Conservation (phyloP, 2,329 filamentous ascomycete species). For the Fusarium guadeloupense region DNA sequence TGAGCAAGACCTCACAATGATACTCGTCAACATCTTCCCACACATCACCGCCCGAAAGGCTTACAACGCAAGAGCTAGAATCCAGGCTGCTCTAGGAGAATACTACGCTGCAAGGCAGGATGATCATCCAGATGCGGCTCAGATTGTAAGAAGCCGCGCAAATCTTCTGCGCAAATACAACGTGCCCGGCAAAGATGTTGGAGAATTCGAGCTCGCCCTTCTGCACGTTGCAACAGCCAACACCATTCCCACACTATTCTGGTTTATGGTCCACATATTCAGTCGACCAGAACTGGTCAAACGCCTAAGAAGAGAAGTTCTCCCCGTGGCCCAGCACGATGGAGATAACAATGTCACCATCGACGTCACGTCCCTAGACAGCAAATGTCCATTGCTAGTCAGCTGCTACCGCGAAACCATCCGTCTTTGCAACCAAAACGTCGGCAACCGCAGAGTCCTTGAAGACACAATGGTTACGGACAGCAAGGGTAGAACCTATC, state of each 20-base stretch:
- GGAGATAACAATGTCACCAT: slow-evolving; percentile 39
- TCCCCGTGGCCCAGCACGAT: slow-evolving; percentile 3
- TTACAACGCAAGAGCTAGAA: slow-evolving; percentile 11
- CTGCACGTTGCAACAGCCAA: slow-evolving; percentile 48
- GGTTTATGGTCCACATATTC: slow-evolving; percentile 49
- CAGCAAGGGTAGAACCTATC: slow-evolving; percentile 18
- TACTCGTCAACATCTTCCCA: slow-evolving; percentile 22
- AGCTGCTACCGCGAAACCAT: slow-evolving; percentile 22
- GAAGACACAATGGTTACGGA: slow-evolving; percentile 26
- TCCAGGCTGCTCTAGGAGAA: slow-evolving; percentile 10
- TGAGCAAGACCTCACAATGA: slow-evolving; percentile 4
- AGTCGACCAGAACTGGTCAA: slow-evolving; percentile 41
- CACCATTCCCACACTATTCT: slow-evolving; percentile 51
- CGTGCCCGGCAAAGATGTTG: slow-evolving; percentile 4
- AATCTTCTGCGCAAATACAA: background rate
- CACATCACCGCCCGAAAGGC: slow-evolving; percentile 15
- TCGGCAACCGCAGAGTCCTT: slow-evolving; percentile 20
- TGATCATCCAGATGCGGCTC: slow-evolving; percentile 17
- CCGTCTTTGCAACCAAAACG: slow-evolving; percentile 12
- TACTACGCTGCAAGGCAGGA: slow-evolving; percentile 21
- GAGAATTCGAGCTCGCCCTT: slow-evolving; percentile 43
- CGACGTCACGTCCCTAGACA: slow-evolving; percentile 48
- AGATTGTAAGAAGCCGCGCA: slow-evolving; percentile 43
- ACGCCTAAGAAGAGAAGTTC: slow-evolving; percentile 46
- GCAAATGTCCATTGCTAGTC: slow-evolving; percentile 49